Evolutionary conservation across 768 basidiomycete genomes (phyloP).

Genomic region (Lyophyllum semitale): DNA sequence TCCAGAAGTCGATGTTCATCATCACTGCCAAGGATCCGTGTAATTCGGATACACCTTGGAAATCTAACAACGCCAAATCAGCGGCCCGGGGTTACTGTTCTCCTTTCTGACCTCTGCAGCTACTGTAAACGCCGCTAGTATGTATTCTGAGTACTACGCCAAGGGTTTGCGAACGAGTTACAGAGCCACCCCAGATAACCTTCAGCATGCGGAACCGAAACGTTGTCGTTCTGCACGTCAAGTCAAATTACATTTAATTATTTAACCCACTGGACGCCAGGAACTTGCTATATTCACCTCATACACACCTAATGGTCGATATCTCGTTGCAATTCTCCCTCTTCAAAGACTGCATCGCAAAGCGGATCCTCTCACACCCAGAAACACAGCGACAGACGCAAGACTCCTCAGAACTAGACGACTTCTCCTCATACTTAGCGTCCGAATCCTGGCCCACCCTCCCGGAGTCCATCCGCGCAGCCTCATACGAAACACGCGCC

Average conservation of each 20-base stretch:
- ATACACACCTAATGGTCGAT: background rate
- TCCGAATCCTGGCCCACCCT: constrained; percentile 49
- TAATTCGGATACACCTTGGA: background rate
- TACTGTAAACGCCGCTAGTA: background rate
- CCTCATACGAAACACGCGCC: constrained; percentile 38
- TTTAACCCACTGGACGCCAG: too few relatives aligned
- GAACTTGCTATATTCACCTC: background rate
- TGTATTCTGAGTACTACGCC: background rate
- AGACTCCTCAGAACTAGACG: constrained; percentile 41
- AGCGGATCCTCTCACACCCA: constrained; percentile 35
- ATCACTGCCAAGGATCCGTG: background rate
- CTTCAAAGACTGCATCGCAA: constrained; percentile 50
- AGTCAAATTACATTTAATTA: too few relatives aligned
- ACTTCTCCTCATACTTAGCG: constrained; percentile 55
- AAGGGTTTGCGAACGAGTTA: background rate
- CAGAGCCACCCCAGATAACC: background rate
- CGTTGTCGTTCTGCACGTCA: background rate
- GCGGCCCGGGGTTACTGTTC: too few relatives aligned
- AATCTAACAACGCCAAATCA: background rate
- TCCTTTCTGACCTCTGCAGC: background rate
- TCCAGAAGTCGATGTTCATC: background rate
- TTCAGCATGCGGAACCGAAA: background rate
- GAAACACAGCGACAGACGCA: constrained; percentile 16
- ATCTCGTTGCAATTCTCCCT: constrained; percentile 11
- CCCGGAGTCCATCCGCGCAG: constrained; percentile 33